Conservation (phyloP, 192 early-diverging fungal genomes). For the Mortierella hygrophila region DNA sequence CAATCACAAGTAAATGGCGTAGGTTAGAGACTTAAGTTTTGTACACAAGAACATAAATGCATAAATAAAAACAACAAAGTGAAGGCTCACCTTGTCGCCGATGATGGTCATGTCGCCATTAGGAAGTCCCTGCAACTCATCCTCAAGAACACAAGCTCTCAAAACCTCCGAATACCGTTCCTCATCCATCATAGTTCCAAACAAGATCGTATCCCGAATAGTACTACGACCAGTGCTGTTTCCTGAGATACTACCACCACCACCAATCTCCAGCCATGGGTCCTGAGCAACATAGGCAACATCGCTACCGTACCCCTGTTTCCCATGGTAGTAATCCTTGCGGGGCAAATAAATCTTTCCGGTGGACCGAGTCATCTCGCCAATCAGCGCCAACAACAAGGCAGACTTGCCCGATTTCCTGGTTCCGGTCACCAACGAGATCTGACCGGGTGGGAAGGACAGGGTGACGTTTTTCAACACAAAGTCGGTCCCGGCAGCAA, state of each 20-base stretch:
- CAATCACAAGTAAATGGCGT: background rate
- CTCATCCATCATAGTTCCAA: conserved; percentile 63
- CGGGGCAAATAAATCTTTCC: conserved; percentile 54
- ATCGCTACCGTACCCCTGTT: conserved; percentile 50
- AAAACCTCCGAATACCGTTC: conserved; percentile 63
- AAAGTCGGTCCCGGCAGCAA: conserved; percentile 11
- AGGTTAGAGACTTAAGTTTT: background rate
- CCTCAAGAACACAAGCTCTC: conserved; percentile 67
- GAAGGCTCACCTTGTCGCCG: conserved; percentile 57
- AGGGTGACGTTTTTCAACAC: conserved; percentile 26
- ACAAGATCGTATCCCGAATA: conserved; percentile 76
- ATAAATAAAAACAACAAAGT: background rate
- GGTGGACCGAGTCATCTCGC: conserved; percentile 47
- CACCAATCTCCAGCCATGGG: conserved; percentile 60
- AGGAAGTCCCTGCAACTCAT: conserved; percentile 64
- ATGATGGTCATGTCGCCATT: conserved; percentile 69
- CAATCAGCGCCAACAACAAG: conserved; percentile 38
- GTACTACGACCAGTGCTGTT: conserved; percentile 71
- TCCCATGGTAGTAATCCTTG: conserved; percentile 51
- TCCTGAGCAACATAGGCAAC: conserved; percentile 65
- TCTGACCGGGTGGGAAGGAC: conserved; percentile 45
- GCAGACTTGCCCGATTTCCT: conserved; percentile 49
- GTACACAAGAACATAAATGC: background rate
- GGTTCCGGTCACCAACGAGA: conserved; percentile 46
- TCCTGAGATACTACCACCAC: conserved; percentile 34